A percentile compares a stretch with the other conserved stretches of the same genome.
phyloP scores from a whole-genome alignment of 2,329 filamentous ascomycete genomes.

The Aspergillus versicolor region DNA sequence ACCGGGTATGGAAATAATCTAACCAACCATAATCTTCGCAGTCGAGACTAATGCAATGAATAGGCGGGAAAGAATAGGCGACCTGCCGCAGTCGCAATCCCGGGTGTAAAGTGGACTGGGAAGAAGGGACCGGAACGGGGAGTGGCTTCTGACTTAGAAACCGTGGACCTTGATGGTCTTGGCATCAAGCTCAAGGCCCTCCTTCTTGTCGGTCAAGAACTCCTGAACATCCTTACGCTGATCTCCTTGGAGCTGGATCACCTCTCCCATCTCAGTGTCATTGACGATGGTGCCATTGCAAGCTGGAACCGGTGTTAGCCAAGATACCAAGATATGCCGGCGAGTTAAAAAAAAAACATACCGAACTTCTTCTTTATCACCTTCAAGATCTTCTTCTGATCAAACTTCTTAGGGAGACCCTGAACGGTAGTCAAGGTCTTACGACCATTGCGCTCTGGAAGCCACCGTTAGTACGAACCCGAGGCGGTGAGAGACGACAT shows the following conservation, averaged over 20 bases:
- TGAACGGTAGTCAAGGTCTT: slow-evolving; percentile 99
- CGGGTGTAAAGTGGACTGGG: slow-evolving; percentile 38
- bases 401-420: slow-evolving; percentile 97
- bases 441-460: slow-evolving; percentile 97
- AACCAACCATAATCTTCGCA: slow-evolving; percentile 19
- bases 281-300: slow-evolving; percentile 99
- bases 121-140: slow-evolving; percentile 45
- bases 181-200: slow-evolving; percentile 87
- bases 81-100: slow-evolving; percentile 34
- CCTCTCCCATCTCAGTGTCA: slow-evolving; percentile 96
- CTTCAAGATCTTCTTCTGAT: slow-evolving; percentile 99
- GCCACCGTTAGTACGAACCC: slow-evolving; percentile 19
- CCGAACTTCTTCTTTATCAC: slow-evolving; percentile 99
- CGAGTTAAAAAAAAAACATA: slow-evolving; percentile 44
- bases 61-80: slow-evolving; percentile 25
- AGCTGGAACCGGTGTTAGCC: slow-evolving; percentile 53
- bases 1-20: slow-evolving; percentile 28
- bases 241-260: slow-evolving; percentile 99
- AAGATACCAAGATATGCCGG: neutral
- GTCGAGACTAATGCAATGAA: slow-evolving; percentile 20
- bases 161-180: slow-evolving; percentile 86
- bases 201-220: slow-evolving; percentile 94
- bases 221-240: slow-evolving; percentile 98
- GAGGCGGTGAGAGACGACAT: slow-evolving; percentile 8
- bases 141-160: slow-evolving; percentile 48